A percentile compares a stretch with the other conserved stretches of the same genome.
Evolutionary conservation across 148 eudicot species (phyloP).

Genomic region (Rhododendron ovatum): DNA sequence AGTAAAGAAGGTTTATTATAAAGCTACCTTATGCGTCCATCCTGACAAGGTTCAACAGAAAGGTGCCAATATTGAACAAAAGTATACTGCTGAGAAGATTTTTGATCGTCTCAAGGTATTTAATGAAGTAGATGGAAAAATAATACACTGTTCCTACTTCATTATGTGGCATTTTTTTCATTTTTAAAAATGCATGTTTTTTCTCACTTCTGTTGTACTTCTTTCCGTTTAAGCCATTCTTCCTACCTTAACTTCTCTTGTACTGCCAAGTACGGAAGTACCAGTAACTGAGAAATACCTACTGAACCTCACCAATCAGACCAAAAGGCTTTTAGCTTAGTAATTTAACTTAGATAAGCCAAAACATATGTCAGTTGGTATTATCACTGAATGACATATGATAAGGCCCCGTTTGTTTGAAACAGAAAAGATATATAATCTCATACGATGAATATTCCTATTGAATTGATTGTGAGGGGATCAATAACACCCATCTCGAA

Average conservation of each 20-base stretch:
- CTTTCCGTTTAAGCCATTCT: not conserved
- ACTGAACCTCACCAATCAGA: not conserved
- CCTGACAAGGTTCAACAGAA: conserved; percentile 96
- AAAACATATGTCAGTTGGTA: not conserved
- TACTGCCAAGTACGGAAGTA: not conserved
- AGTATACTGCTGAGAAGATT: conserved; percentile 82
- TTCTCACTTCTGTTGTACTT: not conserved
- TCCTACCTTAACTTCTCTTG: not conserved
- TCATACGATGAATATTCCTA: not conserved
- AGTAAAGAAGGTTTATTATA: conserved; percentile 72
- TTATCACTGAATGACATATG: not conserved
- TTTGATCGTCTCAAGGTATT: conserved; percentile 88
- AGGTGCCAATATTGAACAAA: conserved; percentile 71
- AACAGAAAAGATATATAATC: not conserved
- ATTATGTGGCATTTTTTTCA: not conserved
- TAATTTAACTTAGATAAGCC: not conserved
- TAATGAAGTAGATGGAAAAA: not conserved
- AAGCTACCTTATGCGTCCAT: conserved; percentile 80
- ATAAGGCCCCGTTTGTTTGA: not conserved
- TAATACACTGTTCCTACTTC: not conserved
- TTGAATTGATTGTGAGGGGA: not conserved
- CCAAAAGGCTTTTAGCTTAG: not conserved
- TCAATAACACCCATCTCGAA: not conserved
- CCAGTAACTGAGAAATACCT: not conserved
- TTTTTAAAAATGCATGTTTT: not conserved